Conservation (phyloP, 2,329 filamentous ascomycete genomes). For the Hirsutella thompsonii region DNA sequence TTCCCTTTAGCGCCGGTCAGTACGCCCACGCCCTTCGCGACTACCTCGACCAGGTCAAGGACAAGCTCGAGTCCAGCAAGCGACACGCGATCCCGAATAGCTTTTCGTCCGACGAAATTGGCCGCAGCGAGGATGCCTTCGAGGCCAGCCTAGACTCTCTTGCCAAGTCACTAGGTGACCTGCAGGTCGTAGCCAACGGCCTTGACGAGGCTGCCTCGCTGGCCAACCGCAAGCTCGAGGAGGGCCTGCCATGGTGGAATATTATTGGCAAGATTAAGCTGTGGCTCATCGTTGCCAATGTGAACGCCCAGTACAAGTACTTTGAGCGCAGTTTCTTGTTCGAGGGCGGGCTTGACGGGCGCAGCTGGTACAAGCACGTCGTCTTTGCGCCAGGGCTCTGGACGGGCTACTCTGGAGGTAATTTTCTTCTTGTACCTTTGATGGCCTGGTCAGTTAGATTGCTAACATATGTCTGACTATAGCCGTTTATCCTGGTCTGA, state of each 20-base stretch:
- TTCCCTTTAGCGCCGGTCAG: conserved; percentile 51
- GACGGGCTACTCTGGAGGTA: conserved; percentile 78
- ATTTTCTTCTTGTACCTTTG: conserved; percentile 12
- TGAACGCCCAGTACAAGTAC: conserved; percentile 73
- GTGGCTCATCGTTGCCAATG: conserved; percentile 46
- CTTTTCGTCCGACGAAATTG: conserved; percentile 8
- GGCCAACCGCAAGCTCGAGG: conserved; percentile 27
- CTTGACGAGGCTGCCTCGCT: conserved; percentile 33
- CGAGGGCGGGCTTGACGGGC: conserved; percentile 59
- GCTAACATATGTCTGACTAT: not conserved
- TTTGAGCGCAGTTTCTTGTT: conserved; percentile 75
- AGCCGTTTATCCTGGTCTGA: conserved; percentile 50
- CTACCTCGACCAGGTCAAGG: conserved; percentile 39
- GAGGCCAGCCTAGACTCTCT: conserved; percentile 24
- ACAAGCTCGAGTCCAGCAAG: conserved; percentile 26
- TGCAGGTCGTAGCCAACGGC: conserved; percentile 25
- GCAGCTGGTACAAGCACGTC: conserved; percentile 88
- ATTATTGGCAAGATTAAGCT: conserved; percentile 55
- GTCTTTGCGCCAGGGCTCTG: conserved; percentile 85
- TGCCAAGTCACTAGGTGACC: conserved; percentile 21
- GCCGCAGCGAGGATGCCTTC: conserved; percentile 26
- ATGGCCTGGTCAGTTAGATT: conserved; percentile 1
- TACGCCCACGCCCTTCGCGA: conserved; percentile 44
- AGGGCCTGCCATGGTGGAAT: conserved; percentile 66
- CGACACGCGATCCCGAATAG: conserved; percentile 10